Percentiles rank a stretch among this genome's conserved stretches.
Conservation (phyloP, 345 rosid genomes). For the Euclidium syriacum region DNA sequence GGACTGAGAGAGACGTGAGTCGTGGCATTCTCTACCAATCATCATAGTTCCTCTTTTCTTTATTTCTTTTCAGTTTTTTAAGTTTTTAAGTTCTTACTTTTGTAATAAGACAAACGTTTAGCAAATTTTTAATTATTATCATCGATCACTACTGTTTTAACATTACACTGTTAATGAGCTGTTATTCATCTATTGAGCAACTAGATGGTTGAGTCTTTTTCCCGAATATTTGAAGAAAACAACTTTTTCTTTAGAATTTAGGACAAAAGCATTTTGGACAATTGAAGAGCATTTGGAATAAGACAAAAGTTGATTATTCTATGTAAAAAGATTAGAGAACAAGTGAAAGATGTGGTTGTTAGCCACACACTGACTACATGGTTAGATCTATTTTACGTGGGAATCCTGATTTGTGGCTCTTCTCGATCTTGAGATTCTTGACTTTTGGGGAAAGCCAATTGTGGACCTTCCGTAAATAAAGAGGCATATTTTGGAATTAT, state of each 20-base stretch:
- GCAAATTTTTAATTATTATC: neutral
- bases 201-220: neutral
- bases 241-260: neutral
- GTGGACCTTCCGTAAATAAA: neutral
- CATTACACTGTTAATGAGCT: neutral
- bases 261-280: constrained; percentile 9
- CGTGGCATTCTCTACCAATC: neutral
- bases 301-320: neutral
- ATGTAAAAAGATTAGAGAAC: neutral
- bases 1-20: constrained; percentile 40
- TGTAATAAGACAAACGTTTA: constrained; percentile 20
- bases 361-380: neutral
- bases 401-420: constrained; percentile 11
- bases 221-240: constrained; percentile 1
- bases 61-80: too few species aligned
- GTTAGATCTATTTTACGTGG: neutral
- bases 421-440: neutral
- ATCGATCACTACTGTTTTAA: neutral
- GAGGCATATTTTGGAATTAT: constrained; percentile 4
- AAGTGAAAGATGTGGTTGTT: constrained; percentile 12
- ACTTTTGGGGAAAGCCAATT: neutral
- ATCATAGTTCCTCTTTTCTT: constrained; percentile 4
- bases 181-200: neutral
- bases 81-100: neutral
- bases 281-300: neutral